Evolutionary conservation across 179 eudicot genomes (phyloP).

Genomic region (Drosera spatulata): DNA sequence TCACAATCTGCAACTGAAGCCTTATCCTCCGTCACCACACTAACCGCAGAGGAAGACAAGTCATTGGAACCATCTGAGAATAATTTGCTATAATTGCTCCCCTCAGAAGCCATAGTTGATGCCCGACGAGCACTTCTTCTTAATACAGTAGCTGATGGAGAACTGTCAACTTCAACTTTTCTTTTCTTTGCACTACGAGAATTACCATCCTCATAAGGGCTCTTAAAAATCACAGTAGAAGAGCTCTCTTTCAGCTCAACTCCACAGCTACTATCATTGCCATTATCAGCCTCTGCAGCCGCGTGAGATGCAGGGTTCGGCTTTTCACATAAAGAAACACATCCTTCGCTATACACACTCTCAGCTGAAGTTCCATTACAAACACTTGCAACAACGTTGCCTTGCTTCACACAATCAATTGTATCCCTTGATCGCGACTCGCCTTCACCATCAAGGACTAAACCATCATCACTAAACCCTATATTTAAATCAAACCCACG

Average conservation of each 20-base stretch:
- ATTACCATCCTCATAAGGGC: conserved; percentile 18
- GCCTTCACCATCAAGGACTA: conserved; percentile 14
- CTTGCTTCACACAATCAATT: not conserved
- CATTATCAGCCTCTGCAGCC: conserved; percentile 11
- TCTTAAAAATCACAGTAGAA: conserved; percentile 13
- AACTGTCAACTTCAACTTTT: conserved; percentile 16
- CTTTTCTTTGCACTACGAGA: conserved; percentile 42
- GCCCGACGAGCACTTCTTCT: conserved; percentile 89
- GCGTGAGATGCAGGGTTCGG: conserved; percentile 5
- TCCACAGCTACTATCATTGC: conserved; percentile 7
- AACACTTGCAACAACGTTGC: conserved; percentile 5
- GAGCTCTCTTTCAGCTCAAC: conserved; percentile 12
- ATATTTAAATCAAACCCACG: conserved; percentile 70
- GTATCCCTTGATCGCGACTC: conserved; percentile 18
- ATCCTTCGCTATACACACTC: conserved; percentile 6
- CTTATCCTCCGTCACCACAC: conserved; percentile 37
- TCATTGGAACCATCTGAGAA: conserved; percentile 23
- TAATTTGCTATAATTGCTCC: conserved; percentile 12
- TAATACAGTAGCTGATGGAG: conserved; percentile 40
- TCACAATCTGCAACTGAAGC: conserved; percentile 12
- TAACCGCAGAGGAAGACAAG: conserved; percentile 28
- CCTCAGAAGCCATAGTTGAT: conserved; percentile 23
- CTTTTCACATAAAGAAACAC: conserved; percentile 13
- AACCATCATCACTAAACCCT: conserved; percentile 34
- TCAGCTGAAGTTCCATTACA: not conserved